Base-by-base conservation (phyloP, 2,329 filamentous ascomycete species). In the Didymella keratinophila region DNA sequence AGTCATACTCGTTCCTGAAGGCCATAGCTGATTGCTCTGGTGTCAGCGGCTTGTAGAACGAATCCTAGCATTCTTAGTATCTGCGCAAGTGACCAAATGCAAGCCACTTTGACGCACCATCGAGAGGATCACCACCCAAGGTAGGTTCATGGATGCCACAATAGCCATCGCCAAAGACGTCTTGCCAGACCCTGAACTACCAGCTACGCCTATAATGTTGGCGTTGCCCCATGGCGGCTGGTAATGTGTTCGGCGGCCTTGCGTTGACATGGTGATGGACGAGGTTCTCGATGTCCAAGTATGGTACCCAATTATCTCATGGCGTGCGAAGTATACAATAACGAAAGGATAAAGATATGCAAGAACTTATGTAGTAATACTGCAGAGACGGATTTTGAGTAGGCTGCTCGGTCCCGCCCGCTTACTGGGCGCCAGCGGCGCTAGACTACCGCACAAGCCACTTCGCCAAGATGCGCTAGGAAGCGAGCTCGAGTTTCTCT, bases 121-220 rank as follows among this genome's bases (percentile, higher is more conserved):
- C 41, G 93, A 96, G 69, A 99, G 79, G 78, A 99, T 97, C 48
- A 97, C 93, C 61, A 99, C 95, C 94, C 95, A 99, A 56, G 95
- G 95, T 64, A 99, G 81, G 78, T 95, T 97, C 69, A 99, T 81
- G 71, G 91, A 89, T 70, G 86, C 89, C 64, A 98, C 91, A 68
- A 99, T 97, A 64, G 94, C 92, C 75, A 96, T 86, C 30, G 95
- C 93, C 52, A 99, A 81, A 7, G 93, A 97, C 7, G 94, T 97
- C 82, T 99, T 99, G 57, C 94, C 89, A 25, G 94, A 98, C 41
- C 95, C 95, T 27, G 94, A 98, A 78, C 92, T 95, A 36, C 95
- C 95, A 65, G 95, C 94, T 69, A 99, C 90, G 49, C 93, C 95
- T 75, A 99, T 97, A 71, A 99, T 97, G 80, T 91, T 94, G 69